Percentiles rank a stretch among this genome's conserved stretches.
phyloP scores from a whole-genome alignment of 2,329 filamentous ascomycete genomes.

The Venturia pyrina region DNA sequence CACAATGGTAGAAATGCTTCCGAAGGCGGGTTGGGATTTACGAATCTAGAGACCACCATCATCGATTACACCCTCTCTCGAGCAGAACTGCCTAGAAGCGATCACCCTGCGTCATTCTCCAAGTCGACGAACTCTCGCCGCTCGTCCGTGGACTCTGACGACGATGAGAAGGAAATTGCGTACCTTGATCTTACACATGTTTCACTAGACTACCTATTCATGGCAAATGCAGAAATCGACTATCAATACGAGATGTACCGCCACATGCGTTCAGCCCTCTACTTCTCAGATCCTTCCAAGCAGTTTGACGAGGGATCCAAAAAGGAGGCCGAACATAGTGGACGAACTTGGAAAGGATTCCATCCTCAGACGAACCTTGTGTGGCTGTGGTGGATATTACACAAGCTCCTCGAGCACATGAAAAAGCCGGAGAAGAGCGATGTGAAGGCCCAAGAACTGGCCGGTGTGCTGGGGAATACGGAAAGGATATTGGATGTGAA shows the following conservation, averaged over 20 bases:
- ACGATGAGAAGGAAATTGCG: slow-evolving; percentile 25
- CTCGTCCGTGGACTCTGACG: slow-evolving; percentile 12
- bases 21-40: slow-evolving; percentile 37
- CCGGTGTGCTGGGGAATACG: background rate
- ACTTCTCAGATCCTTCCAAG: slow-evolving; percentile 35
- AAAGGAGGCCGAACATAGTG: slow-evolving; percentile 16
- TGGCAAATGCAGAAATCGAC: slow-evolving; percentile 36
- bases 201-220: slow-evolving; percentile 27
- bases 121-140: background rate
- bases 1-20: slow-evolving; percentile 6
- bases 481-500: background rate
- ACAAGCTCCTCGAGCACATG: slow-evolving; percentile 39
- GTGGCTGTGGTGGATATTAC: slow-evolving; percentile 53
- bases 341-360: slow-evolving; percentile 40
- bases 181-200: slow-evolving; percentile 19
- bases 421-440: background rate
- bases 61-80: slow-evolving; percentile 61
- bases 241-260: slow-evolving; percentile 49
- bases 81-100: slow-evolving; percentile 34
- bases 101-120: background rate
- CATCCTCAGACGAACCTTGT: slow-evolving; percentile 52
- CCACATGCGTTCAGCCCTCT: slow-evolving; percentile 37
- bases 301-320: slow-evolving; percentile 23
- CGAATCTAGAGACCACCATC: slow-evolving; percentile 50
- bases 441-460: slow-evolving; percentile 1